These are phyloP conservation scores for Hypoxylon lienhwacheense DNA, from an alignment of 495 filamentous ascomycete species.

Conservation along the genomic window DNA sequence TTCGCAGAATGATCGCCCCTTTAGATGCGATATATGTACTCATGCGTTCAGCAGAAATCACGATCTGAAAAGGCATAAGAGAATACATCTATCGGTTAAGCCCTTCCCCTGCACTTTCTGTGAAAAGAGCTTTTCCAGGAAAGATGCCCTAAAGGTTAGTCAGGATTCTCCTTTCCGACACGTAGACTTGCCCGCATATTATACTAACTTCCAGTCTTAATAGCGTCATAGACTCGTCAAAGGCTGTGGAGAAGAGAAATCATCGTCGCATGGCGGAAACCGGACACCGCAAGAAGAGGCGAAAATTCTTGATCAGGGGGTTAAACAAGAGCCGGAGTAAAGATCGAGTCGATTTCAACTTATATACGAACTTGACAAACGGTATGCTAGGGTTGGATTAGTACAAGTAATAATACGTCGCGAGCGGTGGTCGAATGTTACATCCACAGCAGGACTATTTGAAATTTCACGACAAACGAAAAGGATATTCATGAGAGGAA, in stretches of 20 bases:
- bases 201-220: constrained; percentile 23
- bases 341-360: too few relatives aligned
- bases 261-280: constrained; percentile 16
- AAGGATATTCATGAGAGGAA: constrained; percentile 10
- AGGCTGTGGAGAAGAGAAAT: constrained; percentile 72
- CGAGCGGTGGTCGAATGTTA: constrained; percentile 2
- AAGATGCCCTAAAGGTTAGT: constrained; percentile 92
- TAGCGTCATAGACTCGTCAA: constrained; percentile 94
- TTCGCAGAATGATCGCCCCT: constrained; percentile 72
- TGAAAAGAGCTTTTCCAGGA: constrained; percentile 95
- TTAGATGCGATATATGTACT: constrained; percentile 90
- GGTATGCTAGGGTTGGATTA: background rate
- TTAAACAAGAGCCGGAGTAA: constrained; percentile 31
- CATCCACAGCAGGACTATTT: background rate
- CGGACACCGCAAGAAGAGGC: constrained; percentile 21
- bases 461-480: constrained; percentile 3
- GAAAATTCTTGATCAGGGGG: constrained; percentile 6
- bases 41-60: constrained; percentile 97
- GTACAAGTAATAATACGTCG: background rate
- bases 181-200: background rate
- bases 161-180: background rate
- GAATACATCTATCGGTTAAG: constrained; percentile 94
- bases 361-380: background rate
- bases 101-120: constrained; percentile 90
- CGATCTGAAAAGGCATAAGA: constrained; percentile 92